Evolutionary conservation across 345 rosid genomes (phyloP), one percentile per base, ranked within the genome.

Genomic region (Citrus medica): DNA sequence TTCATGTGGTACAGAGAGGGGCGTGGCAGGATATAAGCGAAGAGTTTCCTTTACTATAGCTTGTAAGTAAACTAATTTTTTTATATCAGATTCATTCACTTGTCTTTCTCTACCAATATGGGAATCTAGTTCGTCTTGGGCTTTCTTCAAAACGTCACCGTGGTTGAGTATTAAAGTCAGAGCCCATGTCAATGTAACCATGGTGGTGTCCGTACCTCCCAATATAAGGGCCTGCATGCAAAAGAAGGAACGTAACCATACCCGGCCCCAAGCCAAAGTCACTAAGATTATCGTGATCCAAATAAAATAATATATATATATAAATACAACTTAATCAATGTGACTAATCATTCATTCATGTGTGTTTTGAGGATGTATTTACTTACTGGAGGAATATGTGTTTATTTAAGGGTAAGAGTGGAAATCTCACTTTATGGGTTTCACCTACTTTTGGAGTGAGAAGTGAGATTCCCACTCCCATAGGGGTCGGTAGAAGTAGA

Each of bases 1-100:
- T 64, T 86, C 84, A 27, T 83, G 91, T 0, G 86, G 85, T 24
- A 82, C 28, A 1, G 79, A 66, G 2, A 89, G 53, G 13, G 90
- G 88, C 0, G 21, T 80, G 0, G 89, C 78, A 0, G 90, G 87
- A 67, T 81, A 83, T 28, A 87, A 70, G 28, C 90, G 84, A 51
- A 87, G 2, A 16, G 87, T 82, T 83, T 89, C 92, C 83, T 89
- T 89, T 21, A 87, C 38, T 9, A 85, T 58, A 7, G 92, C 90
- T 53, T 80, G 74, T 5, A 90, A 73, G 69, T 86, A 83, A 16
- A 64, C 63, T 5, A 90, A 58, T 63, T 71, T 88, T 8, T 68
- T 60, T 2, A 81, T 61, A 80, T 90, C 90, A 10, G 83, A 84
- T 37, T 81, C 80, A 1, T 78, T 62, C 0, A 77, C 86, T 25